phyloP scores from a whole-genome alignment of 352 stramenopile species.

The Globisporangium uncinulatum region DNA sequence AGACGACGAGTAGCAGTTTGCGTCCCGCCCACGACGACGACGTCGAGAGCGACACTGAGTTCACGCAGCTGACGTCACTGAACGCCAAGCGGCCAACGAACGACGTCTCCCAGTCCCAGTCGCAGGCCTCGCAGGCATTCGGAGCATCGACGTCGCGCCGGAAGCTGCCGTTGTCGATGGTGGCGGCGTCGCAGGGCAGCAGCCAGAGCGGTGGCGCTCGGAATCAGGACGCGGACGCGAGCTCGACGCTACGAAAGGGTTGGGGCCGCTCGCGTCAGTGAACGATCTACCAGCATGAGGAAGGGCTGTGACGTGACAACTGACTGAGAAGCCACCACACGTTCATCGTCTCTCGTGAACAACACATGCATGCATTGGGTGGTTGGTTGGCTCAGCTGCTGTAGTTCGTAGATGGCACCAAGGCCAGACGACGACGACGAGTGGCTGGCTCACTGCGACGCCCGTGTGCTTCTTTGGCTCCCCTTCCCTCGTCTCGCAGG shows the following conservation, averaged over 20 bases:
- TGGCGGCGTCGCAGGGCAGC: constrained; percentile 42
- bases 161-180: constrained; percentile 72
- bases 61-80: constrained; percentile 36
- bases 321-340: neutral
- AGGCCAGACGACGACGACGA: too few species aligned
- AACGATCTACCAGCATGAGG: neutral
- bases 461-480: too few species aligned
- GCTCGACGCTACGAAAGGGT: constrained; percentile 41
- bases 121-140: constrained; percentile 18
- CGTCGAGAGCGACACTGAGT: constrained; percentile 68
- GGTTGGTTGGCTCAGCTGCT: too few species aligned
- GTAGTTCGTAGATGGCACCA: neutral
- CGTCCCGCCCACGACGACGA: constrained; percentile 32
- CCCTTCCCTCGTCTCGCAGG: too few species aligned
- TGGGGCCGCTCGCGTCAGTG: constrained; percentile 62
- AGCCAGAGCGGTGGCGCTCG: constrained; percentile 3
- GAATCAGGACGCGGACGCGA: constrained; percentile 10
- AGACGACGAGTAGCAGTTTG: constrained; percentile 3
- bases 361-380: too few species aligned
- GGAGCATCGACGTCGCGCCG: constrained; percentile 25
- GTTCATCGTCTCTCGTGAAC: too few species aligned
- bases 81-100: constrained; percentile 20
- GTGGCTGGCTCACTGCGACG: too few species aligned
- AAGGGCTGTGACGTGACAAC: neutral
- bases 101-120: constrained; percentile 32